A percentile compares a stretch with the other conserved stretches of the same genome.
Conservation (phyloP, 176 grass and related monocot genomes). For the Oryza rufipogon region DNA sequence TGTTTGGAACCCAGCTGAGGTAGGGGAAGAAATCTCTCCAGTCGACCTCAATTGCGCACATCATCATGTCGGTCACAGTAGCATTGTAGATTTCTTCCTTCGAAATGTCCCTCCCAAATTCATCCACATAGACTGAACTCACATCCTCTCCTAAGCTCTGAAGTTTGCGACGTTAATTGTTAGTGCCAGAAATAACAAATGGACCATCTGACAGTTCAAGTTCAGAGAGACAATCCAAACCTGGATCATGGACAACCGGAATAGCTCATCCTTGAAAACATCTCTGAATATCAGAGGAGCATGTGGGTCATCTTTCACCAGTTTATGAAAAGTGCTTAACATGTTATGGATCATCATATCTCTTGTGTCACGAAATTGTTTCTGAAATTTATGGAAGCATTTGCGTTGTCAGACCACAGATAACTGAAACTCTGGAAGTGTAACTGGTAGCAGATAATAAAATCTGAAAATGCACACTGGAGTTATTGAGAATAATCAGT, state of each 20-base stretch:
- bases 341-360: conserved; percentile 65
- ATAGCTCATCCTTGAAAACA: conserved; percentile 75
- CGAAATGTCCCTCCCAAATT: conserved; percentile 58
- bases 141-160: conserved; percentile 73
- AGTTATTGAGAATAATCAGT: not conserved
- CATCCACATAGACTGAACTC: conserved; percentile 65
- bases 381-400: conserved; percentile 56
- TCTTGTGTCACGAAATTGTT: conserved; percentile 60
- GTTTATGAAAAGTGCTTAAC: conserved; percentile 42
- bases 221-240: conserved; percentile 10
- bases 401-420: not conserved
- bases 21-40: conserved; percentile 99
- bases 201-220: not conserved
- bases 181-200: conserved; percentile 1
- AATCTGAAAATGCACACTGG: not conserved
- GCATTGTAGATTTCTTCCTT: conserved; percentile 60
- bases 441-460: not conserved
- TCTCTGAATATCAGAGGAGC: conserved; percentile 63
- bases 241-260: conserved; percentile 70
- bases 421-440: not conserved
- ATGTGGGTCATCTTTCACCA: conserved; percentile 55
- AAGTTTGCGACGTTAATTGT: conserved; percentile 15
- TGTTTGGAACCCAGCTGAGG: conserved; percentile 80
- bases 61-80: conserved; percentile 74
- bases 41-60: conserved; percentile 66